Conservation (phyloP, 371 early-diverging fungal genomes). For the Circinella umbellata region DNA sequence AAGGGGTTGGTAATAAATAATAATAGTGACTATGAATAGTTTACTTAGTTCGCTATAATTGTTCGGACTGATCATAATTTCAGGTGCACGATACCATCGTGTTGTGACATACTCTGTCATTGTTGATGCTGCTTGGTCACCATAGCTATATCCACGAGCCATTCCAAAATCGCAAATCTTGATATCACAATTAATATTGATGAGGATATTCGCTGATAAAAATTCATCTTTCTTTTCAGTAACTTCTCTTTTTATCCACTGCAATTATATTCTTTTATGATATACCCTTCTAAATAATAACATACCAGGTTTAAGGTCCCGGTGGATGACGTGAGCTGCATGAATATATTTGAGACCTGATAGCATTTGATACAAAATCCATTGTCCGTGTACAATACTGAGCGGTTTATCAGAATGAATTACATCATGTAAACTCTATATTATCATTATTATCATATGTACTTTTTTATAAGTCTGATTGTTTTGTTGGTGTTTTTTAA, state of each 20-base stretch:
- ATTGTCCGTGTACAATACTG: conserved; percentile 84
- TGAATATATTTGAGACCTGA: conserved; percentile 90
- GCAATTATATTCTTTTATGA: no score
- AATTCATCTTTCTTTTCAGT: background rate
- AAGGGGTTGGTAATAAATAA: background rate
- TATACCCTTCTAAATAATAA: background rate
- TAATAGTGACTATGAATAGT: conserved; percentile 10
- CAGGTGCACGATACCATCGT: conserved; percentile 94
- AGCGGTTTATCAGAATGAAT: conserved; percentile 83
- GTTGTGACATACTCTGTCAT: conserved; percentile 88
- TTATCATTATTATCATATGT: background rate
- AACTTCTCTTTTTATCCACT: no score
- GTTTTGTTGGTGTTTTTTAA: background rate
- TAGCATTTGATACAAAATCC: conserved; percentile 85
- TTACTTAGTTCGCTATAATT: conserved; percentile 79
- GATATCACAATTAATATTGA: conserved; percentile 84
- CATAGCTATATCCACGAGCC: conserved; percentile 63
- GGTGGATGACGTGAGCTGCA: conserved; percentile 67
- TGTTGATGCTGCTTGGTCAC: conserved; percentile 26
- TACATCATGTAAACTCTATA: conserved; percentile 82
- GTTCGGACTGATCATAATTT: conserved; percentile 82
- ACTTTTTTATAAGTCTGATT: no score
- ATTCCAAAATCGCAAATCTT: conserved; percentile 83
- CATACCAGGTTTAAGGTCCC: conserved; percentile 20
- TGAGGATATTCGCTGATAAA: conserved; percentile 69